Conservation (phyloP, 2,329 filamentous ascomycete genomes). For the Neopestalotiopsis sp. region DNA sequence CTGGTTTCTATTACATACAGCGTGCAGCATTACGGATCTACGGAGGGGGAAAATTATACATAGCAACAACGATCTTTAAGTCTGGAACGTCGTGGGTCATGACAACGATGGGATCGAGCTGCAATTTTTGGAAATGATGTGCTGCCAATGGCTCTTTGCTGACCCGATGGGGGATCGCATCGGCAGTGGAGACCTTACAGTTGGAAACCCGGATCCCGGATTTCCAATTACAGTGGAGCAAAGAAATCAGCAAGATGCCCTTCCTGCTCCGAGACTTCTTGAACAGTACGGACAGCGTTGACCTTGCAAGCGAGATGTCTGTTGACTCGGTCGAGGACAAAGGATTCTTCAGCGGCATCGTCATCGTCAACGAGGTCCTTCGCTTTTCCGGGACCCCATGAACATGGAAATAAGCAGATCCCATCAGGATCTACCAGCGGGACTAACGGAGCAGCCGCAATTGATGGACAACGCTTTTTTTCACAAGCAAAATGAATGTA, state of each 20-base stretch:
- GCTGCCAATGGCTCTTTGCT: not conserved
- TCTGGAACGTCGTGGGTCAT: not conserved
- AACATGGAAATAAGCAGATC: not conserved
- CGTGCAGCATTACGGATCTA: not conserved
- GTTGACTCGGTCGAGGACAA: not conserved
- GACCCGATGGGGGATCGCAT: too few relatives aligned
- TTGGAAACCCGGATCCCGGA: not conserved
- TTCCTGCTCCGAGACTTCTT: not conserved
- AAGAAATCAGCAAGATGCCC: not conserved
- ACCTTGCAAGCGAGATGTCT: not conserved
- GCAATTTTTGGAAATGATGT: conserved; percentile 1
- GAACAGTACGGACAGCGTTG: not conserved
- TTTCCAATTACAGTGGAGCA: not conserved
- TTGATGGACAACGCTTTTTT: not conserved
- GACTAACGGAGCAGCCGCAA: not conserved
- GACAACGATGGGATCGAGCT: not conserved
- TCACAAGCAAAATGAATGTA: too few relatives aligned
- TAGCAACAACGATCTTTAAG: not conserved
- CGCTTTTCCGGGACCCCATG: not conserved
- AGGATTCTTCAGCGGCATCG: not conserved
- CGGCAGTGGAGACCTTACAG: not conserved
- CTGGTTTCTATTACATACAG: not conserved
- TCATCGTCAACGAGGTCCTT: not conserved
- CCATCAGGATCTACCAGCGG: not conserved
- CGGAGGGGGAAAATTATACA: not conserved